Base-by-base conservation (phyloP, 2,329 filamentous ascomycete genomes). In the Trichophyton schoenleinii region DNA sequence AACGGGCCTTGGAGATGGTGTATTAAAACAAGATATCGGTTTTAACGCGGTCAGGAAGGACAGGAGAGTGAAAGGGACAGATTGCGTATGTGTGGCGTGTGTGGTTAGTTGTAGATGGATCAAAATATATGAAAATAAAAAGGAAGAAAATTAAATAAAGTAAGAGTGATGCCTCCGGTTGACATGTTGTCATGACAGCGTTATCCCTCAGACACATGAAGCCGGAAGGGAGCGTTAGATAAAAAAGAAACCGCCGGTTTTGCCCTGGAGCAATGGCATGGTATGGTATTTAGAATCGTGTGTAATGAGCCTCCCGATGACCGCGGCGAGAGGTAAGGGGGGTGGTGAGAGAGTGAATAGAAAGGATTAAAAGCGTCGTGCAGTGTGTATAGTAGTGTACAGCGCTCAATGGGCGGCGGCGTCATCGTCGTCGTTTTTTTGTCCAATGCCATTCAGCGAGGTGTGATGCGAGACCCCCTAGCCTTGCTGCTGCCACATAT, bases 11-110 rank as follows among this genome's bases (percentile, higher is more conserved):
- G 22, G 8, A 38, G 52, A n/a, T 38, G 22, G 13, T 18, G 9
- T 55, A 55, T 55, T 55, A 55, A 34, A 55, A 52, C 20, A 31
- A 55, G 34, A 36, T 55, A 34, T 31, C 52, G 18, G 52, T 55
- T 55, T 55, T n/a, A 36, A 55, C 13, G 18, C 28, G 28, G 31
- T 9, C 2, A 55, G 9, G 9, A 20, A 15, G 28, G 34, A 55
- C 7, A 31, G n/a, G n/a, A 55, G n/a, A 13, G 8, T 55, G 34
- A 55, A 55, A 55, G 28, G 52, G 28, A 34, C 22, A n/a, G 2
- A 31, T 28, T n/a, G 52, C n/a, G n/a, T 55, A 28, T 7, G 15
- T 18, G 31, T 13, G 3, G 34, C 11, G 3, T 38, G 34, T 11
- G 34, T 13, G 13, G 34, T 38, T 13, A 9, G 9, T 38, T 38